Evolutionary conservation across 225 moss, liverwort and hornwort genomes (phyloP), one percentile per base, ranked within the genome.

Genomic region (Bryum argenteum): DNA sequence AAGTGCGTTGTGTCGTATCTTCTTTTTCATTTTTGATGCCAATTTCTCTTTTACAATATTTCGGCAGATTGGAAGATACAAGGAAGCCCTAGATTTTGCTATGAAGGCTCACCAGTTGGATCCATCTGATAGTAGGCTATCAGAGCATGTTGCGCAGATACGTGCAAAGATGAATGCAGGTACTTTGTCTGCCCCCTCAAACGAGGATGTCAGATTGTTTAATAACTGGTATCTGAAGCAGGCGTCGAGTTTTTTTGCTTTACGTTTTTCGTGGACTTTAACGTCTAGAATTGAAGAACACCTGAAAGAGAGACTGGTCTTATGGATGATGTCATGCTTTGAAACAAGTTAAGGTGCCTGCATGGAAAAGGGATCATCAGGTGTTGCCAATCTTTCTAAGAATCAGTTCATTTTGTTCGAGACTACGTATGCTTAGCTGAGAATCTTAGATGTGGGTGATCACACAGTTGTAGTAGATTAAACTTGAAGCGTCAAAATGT

Each of bases 41-140:
- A 8, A 51, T 41, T n/a, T 3, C 4, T 23, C n/a, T 43, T 67
- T 42, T 4, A 21, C 50, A 56, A 2, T 14, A 75, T 71, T 54
- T 48, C 69, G 80, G 61, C 89, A 98, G 98, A 84, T 94, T 61
- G 88, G 81, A 68, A 88, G 81, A 82, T 85, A 85, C 63, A 94
- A 85, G 63, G 94, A 92, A 71, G 98, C 92, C 9, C 77, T 94
- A 54, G 94, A 98, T 42, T 94, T 94, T 69, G 91, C 94, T 11
- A 66, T 92, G 78, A 85, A 84, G 82, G 91, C 98, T 61, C 77
- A 94, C 79, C 92, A 94, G 20, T 77, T 98, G 63, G 94, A 98
- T 79, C 88, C 94, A 58, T 84, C 86, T 66, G 92, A 98, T 76
- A 79, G 54, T 75, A 76, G 73, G 65, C 77, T 98, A 22, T 88